Conservation (phyloP, 805 yeast species). For the Suhomyces canberraensis region DNA sequence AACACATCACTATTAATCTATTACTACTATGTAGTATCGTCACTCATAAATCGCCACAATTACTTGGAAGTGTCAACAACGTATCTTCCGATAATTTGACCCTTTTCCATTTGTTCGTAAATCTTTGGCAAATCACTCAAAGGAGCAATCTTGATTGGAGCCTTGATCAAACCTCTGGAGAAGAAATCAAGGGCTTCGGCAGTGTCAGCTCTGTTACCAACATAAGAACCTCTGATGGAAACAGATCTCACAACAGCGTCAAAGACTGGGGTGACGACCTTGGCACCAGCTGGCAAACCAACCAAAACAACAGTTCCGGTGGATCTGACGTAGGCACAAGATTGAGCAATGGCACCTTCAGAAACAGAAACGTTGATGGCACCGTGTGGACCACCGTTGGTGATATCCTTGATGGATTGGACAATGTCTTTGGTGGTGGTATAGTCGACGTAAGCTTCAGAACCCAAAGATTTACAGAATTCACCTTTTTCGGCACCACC, state of each 20-base stretch:
- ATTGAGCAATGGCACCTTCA: slow-evolving; percentile 60
- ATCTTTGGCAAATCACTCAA: slow-evolving; percentile 39
- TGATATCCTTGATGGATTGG: slow-evolving; percentile 51
- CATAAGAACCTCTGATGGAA: slow-evolving; percentile 41
- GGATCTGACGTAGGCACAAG: slow-evolving; percentile 34
- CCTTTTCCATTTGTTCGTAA: slow-evolving; percentile 40
- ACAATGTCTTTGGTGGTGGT: slow-evolving; percentile 50
- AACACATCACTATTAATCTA: too few species aligned
- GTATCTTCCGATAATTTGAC: slow-evolving; percentile 43
- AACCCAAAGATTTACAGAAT: slow-evolving; percentile 20
- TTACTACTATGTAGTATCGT: too few species aligned
- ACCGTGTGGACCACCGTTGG: slow-evolving; percentile 76
- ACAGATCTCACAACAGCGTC: slow-evolving; percentile 40
- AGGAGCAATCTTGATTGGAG: slow-evolving; percentile 40
- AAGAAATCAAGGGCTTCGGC: slow-evolving; percentile 46
- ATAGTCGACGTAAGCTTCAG: slow-evolving; percentile 26
- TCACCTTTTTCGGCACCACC: slow-evolving; percentile 70
- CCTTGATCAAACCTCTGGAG: slow-evolving; percentile 40
- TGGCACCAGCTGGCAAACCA: slow-evolving; percentile 45
- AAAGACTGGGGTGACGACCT: slow-evolving; percentile 38
- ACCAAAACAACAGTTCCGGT: slow-evolving; percentile 44
- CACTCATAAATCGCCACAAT: too few species aligned
- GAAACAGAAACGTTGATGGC: slow-evolving; percentile 75
- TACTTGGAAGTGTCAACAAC: slow-evolving; percentile 42
- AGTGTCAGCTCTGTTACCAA: slow-evolving; percentile 46